Evolutionary conservation across 441 rosid species (phyloP), one percentile per base, ranked within the genome.

Genomic region (Bocquillonia castaneifolia): DNA sequence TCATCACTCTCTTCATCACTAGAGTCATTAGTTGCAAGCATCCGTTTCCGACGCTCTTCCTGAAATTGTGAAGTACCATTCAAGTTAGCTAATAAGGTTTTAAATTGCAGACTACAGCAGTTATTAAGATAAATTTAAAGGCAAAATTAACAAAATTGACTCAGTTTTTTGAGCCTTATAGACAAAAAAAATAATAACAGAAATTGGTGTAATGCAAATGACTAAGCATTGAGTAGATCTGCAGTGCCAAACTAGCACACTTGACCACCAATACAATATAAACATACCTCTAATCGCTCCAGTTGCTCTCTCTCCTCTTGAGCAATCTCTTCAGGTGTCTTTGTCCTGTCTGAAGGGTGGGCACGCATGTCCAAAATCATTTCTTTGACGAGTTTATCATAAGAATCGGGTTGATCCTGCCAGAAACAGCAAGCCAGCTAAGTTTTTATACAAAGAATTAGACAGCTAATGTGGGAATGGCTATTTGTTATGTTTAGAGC

Each of bases 291-390:
- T 63, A 89, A 79, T 61, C 40, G 79, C 75, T 82, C 88, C 45
- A 90, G 76, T n/a, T 81, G 86, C 77, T 91, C 96, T 77, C 85
- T 81, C 77, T 91, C 93, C 63, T 82, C 86, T 74, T 89, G 93
- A 25, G 96, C 97, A 85, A 88, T 85, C 84, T 93, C 99, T 75
- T 93, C 97, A 18, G 88, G 84, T 52, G 93, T 88, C 84, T 91
- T 91, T 56, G 85, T 88, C 79, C 96, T 85, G 63, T 91, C 96
- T 47, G 96, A 82, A 34, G 97, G 88, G 42, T 78, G 86, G 75
- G 92, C 94, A 62, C 95, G 95, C 65, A 80, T 83, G 61, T 89
- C 97, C 74, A 84, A 64, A 39, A 80, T 67, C 92, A 89, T 78
- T 67, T 48, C 83, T 61, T 78, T 77, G 64, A 85, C 84, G 72